phyloP scores from a whole-genome alignment of 2,329 filamentous ascomycete species.

The Emmonsia crescens region DNA sequence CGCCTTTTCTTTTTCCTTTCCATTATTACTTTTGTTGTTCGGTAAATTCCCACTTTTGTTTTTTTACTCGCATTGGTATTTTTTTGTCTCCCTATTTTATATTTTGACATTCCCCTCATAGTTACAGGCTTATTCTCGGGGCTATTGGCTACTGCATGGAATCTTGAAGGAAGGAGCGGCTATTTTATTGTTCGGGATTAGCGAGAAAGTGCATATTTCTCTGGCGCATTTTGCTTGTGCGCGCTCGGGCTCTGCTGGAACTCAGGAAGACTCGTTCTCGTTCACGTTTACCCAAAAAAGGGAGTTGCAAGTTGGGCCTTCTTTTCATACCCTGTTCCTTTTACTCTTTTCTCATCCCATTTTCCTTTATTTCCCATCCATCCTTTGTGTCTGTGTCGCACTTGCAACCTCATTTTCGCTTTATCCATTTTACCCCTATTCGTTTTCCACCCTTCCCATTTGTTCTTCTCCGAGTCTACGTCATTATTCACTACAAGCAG shows the following conservation, averaged over 20 bases:
- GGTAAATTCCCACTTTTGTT: constrained; percentile 9
- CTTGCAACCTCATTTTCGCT: neutral
- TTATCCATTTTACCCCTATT: neutral
- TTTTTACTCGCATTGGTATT: constrained; percentile 4
- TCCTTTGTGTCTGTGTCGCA: neutral
- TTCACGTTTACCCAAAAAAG: neutral
- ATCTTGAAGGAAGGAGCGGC: constrained; percentile 9
- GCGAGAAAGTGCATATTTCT: constrained; percentile 4
- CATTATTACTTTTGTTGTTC: constrained; percentile 17
- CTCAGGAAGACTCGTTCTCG: neutral
- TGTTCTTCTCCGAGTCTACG: neutral
- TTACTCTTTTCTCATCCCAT: constrained; percentile 4
- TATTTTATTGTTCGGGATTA: constrained; percentile 8
- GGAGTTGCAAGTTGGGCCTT: constrained; percentile 1
- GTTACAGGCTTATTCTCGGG: constrained; percentile 10
- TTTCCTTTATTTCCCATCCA: neutral
- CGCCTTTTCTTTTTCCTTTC: constrained; percentile 20
- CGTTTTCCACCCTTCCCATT: neutral
- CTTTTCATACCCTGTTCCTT: constrained; percentile 5
- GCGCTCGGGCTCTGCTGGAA: neutral
- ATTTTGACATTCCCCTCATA: constrained; percentile 7
- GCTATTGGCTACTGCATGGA: constrained; percentile 12
- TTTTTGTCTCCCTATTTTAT: constrained; percentile 4
- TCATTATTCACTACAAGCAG: neutral
- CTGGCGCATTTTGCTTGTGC: constrained; percentile 3